Base-by-base conservation (phyloP, 371 early-diverging fungal species). In the Lichtheimia corymbifera region DNA sequence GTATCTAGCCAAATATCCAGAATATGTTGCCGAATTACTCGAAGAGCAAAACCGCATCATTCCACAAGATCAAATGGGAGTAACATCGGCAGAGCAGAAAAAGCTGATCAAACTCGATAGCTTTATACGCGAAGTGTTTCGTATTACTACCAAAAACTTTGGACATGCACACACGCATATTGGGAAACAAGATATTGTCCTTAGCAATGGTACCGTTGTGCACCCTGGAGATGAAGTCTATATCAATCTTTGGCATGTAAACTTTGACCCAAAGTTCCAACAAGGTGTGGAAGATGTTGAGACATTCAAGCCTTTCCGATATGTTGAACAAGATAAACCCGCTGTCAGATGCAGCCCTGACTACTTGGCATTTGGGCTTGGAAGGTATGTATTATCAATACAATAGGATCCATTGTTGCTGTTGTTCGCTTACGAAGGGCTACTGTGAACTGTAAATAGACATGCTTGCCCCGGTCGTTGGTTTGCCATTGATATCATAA, bases 281-380 rank as follows among this genome's bases (percentile, higher is more conserved):
- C 73, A 75, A 62, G 70, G 59, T 1, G 62, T 55, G 5, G 22
- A 63, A n/a, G 51, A 76, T 25, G 24, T 66, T 4, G 61, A 66
- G 0, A 59, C 65, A 25, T 85, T 83, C 57, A 41, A 66, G 3
- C 77, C 81, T 1, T 83, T 74, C 64, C 70, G 85, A 42, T 80
- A 71, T 44, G 72, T 85, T 5, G 73, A 68, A 11, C 57, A 64
- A 20, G 45, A 71, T 13, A 80, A 77, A 55, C 42, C 64, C 2
- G 66, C 78, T 0, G 74, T 73, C 17, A 79, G 77, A 50, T 61
- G 76, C 22, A 66, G 71, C 7, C 42, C 53, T 0, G 78, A 82
- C 41, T 79, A 66, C 59, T 27, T 83, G 3, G 1, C 60, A 1
- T 87, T 84, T 64, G 87, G 87, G 18, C 66, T 83, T 59, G 87